Base-by-base conservation (phyloP, 164 flowering plant species). In the Warburgia ugandensis region DNA sequence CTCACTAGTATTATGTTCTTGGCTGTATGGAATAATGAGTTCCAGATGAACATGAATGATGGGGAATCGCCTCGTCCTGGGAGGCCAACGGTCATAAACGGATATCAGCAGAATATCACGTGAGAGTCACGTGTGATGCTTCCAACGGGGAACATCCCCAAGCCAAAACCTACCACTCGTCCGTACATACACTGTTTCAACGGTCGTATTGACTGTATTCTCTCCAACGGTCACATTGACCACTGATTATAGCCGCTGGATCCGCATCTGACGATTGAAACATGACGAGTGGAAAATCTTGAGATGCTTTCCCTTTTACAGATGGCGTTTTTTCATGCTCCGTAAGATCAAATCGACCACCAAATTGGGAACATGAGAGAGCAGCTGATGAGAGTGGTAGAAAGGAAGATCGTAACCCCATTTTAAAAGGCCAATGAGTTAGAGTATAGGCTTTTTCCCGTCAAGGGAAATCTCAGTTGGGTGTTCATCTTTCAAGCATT, bases 221-320 rank as follows among this genome's bases (percentile, higher is more conserved):
- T 38, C 56, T 1, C 49, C 79, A 82, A 78, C 95, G 91, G 91
- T 79, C 79, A 69, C 60, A 69, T 76, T 75, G 58, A 64, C 64
- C 68, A 3, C 65, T 68, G 49, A 68, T 30, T 23, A 33, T 52
- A 20, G 32, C 72, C 84, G 56, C 73, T 55, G 0, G 77, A 77
- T 81, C 27, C n/a, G 31, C 45, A 74, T 78, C 84, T 61, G 45
- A 71, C 76, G 81, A 70, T 42, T 67, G 20, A 9, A 16, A 49
- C 30, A 27, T 20, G 11, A 60, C n/a, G 19, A 22, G 51, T 29
- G 61, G 31, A 35, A 32, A 40, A 36, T 17, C 59, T 50, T 56
- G 58, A 54, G 37, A 36, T 10, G 45, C 38, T 29, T 46, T 7
- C 55, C 56, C 64, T 51, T 58, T 60, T 53, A 58, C 26, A 40